Conservation (phyloP, 805 yeast species). For the Yarrowia keelungensis region DNA sequence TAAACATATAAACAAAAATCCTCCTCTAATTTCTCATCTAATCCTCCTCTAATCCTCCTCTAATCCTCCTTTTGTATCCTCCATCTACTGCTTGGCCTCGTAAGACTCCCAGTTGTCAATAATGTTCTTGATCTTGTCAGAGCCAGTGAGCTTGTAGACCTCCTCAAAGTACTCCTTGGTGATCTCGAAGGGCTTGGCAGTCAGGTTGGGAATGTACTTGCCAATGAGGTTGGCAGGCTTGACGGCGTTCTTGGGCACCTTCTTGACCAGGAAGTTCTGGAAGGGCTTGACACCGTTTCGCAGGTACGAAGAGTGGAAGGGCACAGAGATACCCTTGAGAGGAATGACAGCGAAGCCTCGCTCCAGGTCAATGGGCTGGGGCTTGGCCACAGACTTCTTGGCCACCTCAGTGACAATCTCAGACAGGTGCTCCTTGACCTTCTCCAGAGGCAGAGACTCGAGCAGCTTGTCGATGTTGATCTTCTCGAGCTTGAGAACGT, state of each 20-base stretch:
- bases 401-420: conserved; percentile 90
- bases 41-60: conserved; percentile 1
- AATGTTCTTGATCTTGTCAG: conserved; percentile 87
- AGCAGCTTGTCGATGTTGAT: conserved; percentile 89
- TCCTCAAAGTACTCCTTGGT: conserved; percentile 97
- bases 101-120: conserved; percentile 95
- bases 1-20: conserved; percentile 27
- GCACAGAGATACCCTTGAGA: conserved; percentile 98
- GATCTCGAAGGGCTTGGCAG: conserved; percentile 95
- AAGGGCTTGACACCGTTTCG: conserved; percentile 99
- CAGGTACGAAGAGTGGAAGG: conserved; percentile 98
- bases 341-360: conserved; percentile 99
- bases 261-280: conserved; percentile 96
- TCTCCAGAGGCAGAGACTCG: conserved; percentile 80
- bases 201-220: conserved; percentile 97
- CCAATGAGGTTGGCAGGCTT: conserved; percentile 92
- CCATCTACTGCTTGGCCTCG: conserved; percentile 50
- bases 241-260: conserved; percentile 92
- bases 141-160: conserved; percentile 88
- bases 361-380: conserved; percentile 95
- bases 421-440: conserved; percentile 84
- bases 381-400: conserved; percentile 79
- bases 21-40: conserved; percentile 4
- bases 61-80: background rate
- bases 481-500: conserved; percentile 92